phyloP scores from a whole-genome alignment of 805 yeast genomes.

The Candida boleticola region DNA sequence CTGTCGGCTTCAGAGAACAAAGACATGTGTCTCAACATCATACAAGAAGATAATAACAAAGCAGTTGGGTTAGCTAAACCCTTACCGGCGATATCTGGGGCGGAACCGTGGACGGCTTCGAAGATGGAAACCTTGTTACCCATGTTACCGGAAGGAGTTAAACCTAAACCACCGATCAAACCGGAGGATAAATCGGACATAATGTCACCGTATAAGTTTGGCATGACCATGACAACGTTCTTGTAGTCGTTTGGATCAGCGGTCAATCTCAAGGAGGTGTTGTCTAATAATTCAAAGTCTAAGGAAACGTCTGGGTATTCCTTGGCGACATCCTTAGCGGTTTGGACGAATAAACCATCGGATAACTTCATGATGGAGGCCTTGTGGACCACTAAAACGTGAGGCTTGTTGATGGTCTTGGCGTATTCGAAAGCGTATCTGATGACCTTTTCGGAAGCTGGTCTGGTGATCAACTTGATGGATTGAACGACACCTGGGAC shows the following conservation, averaged over 20 bases:
- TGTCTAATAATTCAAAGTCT: constrained; percentile 87
- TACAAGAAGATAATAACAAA: constrained; percentile 87
- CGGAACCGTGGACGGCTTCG: constrained; percentile 99
- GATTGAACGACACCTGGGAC: constrained; percentile 99
- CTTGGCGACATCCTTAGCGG: constrained; percentile 84
- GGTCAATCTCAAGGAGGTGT: constrained; percentile 89
- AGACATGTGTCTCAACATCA: constrained; percentile 99
- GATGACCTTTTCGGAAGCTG: constrained; percentile 94
- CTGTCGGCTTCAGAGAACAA: constrained; percentile 75
- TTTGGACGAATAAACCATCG: constrained; percentile 92
- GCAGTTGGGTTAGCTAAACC: constrained; percentile 99
- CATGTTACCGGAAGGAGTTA: constrained; percentile 99
- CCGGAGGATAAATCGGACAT: constrained; percentile 98
- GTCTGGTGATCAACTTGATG: constrained; percentile 93
- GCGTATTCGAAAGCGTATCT: constrained; percentile 98
- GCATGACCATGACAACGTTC: constrained; percentile 95
- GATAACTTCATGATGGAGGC: constrained; percentile 98
- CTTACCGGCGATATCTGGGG: constrained; percentile 99
- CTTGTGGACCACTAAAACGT: constrained; percentile 94
- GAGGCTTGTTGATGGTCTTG: constrained; percentile 78
- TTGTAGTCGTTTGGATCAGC: constrained; percentile 85
- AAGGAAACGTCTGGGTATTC: constrained; percentile 89
- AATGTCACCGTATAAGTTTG: constrained; percentile 98
- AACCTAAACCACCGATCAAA: constrained; percentile 97
- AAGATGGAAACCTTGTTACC: constrained; percentile 97